phyloP scores from a whole-genome alignment of 495 filamentous ascomycete genomes.

The Letharia columbiana region DNA sequence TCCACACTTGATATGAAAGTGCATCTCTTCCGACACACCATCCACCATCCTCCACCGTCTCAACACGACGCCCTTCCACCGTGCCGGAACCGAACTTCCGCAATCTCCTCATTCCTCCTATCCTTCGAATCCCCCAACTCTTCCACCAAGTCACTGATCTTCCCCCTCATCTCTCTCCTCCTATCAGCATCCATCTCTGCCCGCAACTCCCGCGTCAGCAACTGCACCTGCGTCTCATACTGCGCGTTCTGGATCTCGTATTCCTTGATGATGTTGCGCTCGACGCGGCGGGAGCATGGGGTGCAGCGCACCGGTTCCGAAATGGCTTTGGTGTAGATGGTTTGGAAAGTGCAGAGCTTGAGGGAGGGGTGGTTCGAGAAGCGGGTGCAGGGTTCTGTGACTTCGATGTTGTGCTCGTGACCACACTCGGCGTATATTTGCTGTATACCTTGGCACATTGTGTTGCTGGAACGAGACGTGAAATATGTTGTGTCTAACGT shows the following conservation, averaged over 20 bases:
- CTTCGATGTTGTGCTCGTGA: neutral
- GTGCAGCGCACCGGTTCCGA: neutral
- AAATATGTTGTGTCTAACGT: too few species aligned
- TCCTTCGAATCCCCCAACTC: neutral
- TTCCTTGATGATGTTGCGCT: neutral
- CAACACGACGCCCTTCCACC: neutral
- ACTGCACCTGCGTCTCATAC: neutral
- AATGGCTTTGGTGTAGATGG: neutral
- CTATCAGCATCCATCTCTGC: neutral
- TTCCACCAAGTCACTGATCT: neutral
- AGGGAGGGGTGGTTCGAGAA: neutral
- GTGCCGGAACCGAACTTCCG: neutral
- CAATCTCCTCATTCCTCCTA: conserved; percentile 1
- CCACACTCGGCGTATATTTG: neutral
- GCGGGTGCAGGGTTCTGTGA: neutral
- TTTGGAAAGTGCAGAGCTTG: neutral
- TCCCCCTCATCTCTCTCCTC: neutral
- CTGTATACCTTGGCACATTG: neutral
- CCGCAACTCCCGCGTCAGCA: neutral
- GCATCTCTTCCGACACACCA: too few species aligned
- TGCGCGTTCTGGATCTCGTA: neutral
- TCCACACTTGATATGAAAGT: too few species aligned
- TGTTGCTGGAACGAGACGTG: neutral
- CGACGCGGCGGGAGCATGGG: neutral
- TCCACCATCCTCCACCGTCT: too few species aligned